These are phyloP conservation scores for Fusarium acutatum DNA, from an alignment of 2,329 filamentous ascomycete genomes.

Conservation along the genomic window DNA sequence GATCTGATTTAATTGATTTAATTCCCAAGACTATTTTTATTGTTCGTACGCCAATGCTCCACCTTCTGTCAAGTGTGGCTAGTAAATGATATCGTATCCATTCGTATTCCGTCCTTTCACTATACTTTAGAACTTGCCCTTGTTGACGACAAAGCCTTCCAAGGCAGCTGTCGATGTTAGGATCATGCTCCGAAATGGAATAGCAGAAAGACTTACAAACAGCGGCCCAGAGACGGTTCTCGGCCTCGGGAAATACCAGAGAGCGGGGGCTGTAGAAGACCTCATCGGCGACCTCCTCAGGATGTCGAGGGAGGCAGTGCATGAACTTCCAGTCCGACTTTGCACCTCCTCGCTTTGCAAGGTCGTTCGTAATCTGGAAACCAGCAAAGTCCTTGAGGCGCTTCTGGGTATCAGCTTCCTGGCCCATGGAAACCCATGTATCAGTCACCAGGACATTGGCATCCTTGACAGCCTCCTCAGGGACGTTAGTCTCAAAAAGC, in stretches of 20 bases:
- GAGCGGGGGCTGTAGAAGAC: constrained; percentile 90
- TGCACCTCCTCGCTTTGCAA: constrained; percentile 85
- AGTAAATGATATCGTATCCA: constrained; percentile 19
- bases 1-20: constrained; percentile 40
- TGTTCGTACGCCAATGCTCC: constrained; percentile 39
- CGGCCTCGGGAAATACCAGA: constrained; percentile 91
- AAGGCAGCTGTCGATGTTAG: constrained; percentile 66
- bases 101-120: background rate
- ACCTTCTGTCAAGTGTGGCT: constrained; percentile 12
- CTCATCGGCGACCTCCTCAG: constrained; percentile 91
- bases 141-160: constrained; percentile 93
- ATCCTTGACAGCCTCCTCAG: constrained; percentile 84
- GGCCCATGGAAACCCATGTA: constrained; percentile 98
- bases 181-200: background rate
- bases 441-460: constrained; percentile 95
- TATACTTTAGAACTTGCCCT: constrained; percentile 71
- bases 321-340: constrained; percentile 96
- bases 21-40: constrained; percentile 42
- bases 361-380: constrained; percentile 88
- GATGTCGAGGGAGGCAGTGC: constrained; percentile 94
- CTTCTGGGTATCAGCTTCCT: constrained; percentile 84
- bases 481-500: constrained; percentile 78
- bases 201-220: constrained; percentile 65
- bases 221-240: constrained; percentile 93
- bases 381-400: constrained; percentile 83